A percentile compares a stretch with the other conserved stretches of the same genome.
Conservation (phyloP, 2,329 filamentous ascomycete species). For the Falciphora oryzae region DNA sequence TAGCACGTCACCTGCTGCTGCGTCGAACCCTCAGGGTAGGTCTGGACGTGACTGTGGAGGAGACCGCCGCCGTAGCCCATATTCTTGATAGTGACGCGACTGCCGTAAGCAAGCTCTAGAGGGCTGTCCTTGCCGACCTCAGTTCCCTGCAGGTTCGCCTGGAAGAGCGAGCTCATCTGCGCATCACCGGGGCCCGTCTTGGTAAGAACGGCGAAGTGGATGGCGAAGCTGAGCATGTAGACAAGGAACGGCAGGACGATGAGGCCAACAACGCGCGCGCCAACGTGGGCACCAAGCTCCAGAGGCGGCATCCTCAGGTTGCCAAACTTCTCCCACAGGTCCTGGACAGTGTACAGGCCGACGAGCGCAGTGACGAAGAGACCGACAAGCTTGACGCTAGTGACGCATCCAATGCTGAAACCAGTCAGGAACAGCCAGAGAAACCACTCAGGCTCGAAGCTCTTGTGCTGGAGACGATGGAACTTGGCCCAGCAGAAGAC, state of each 20-base stretch:
- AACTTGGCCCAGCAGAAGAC: constrained; percentile 97
- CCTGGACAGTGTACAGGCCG: constrained; percentile 90
- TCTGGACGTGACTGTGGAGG: constrained; percentile 92
- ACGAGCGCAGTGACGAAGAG: constrained; percentile 94
- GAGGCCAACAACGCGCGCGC: constrained; percentile 74
- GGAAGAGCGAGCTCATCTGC: constrained; percentile 99
- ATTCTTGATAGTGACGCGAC: constrained; percentile 90
- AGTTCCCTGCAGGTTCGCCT: constrained; percentile 90
- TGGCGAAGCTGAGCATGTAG: constrained; percentile 91
- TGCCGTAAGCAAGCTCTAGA: constrained; percentile 84
- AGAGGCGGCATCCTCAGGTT: constrained; percentile 79
- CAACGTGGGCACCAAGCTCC: constrained; percentile 68
- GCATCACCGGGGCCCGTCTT: constrained; percentile 94
- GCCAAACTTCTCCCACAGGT: constrained; percentile 97
- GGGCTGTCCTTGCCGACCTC: constrained; percentile 93
- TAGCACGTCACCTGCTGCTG: constrained; percentile 99
- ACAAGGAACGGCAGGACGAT: constrained; percentile 86
- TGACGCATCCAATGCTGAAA: constrained; percentile 93
- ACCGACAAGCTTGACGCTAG: constrained; percentile 97
- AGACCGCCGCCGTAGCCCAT: constrained; percentile 98
- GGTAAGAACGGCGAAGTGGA: constrained; percentile 91
- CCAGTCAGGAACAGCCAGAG: constrained; percentile 91
- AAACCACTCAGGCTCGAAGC: constrained; percentile 90
- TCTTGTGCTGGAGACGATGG: constrained; percentile 77
- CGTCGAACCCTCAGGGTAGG: constrained; percentile 84